Evolutionary conservation across 148 eudicot species (phyloP).

Genomic region (Rhododendron williamsianum): DNA sequence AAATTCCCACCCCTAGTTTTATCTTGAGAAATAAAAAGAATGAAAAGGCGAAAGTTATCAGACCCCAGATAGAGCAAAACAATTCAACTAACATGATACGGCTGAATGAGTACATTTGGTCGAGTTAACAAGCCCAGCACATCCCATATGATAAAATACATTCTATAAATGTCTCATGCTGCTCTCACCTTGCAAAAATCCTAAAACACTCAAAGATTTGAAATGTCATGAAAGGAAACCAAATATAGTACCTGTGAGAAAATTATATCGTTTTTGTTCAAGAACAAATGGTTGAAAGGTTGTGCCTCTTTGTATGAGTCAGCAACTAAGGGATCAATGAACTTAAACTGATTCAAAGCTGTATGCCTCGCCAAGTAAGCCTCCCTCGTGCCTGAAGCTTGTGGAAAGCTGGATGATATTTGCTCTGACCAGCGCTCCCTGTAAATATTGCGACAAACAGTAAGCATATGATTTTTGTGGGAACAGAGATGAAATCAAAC

Average conservation of each 20-base stretch:
- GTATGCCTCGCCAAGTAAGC: slow-evolving; percentile 44
- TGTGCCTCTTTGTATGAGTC: slow-evolving; percentile 23
- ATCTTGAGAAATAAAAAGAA: not conserved
- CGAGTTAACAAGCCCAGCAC: not conserved
- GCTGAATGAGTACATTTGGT: not conserved
- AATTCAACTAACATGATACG: not conserved
- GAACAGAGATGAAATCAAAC: not conserved
- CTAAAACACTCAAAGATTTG: not conserved
- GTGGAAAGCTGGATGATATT: slow-evolving; percentile 16
- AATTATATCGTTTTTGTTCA: slow-evolving; percentile 29
- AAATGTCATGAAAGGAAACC: not conserved
- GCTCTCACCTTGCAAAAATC: not conserved
- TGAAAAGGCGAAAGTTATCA: not conserved
- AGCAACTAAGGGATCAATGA: slow-evolving; percentile 42
- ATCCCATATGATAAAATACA: not conserved
- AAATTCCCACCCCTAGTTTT: not conserved
- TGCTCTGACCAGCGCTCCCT: slow-evolving; percentile 58
- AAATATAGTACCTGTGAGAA: slow-evolving; percentile 45
- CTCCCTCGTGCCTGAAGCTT: slow-evolving; percentile 37
- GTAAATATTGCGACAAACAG: slow-evolving; percentile 5
- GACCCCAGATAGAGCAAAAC: not conserved
- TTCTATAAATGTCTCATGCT: not conserved
- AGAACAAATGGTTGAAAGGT: slow-evolving; percentile 33
- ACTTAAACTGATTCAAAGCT: slow-evolving; percentile 48
- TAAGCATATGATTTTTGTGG: not conserved